Percentiles rank a stretch among this genome's conserved stretches.
These are phyloP conservation scores for Suhomyces pyralidae DNA, from an alignment of 805 yeast genomes.

Conservation along the genomic window DNA sequence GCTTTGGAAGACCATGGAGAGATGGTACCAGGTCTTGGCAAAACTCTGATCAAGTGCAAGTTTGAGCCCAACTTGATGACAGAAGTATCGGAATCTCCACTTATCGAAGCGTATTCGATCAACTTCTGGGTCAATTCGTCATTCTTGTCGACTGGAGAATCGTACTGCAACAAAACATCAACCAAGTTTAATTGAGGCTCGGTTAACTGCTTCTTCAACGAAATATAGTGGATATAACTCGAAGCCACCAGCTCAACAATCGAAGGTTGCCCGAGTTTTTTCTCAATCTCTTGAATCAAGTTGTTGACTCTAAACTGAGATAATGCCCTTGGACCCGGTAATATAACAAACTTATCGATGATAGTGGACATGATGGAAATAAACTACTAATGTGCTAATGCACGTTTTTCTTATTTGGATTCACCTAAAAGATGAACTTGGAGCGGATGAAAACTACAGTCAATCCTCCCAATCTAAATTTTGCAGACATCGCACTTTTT, in stretches of 20 bases:
- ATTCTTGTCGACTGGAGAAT: slow-evolving; percentile 54
- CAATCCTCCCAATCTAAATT: neutral
- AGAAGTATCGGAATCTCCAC: slow-evolving; percentile 22
- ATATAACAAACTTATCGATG: slow-evolving; percentile 30
- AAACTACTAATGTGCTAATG: neutral
- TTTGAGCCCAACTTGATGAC: slow-evolving; percentile 23
- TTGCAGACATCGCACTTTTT: neutral
- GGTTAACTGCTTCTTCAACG: slow-evolving; percentile 44
- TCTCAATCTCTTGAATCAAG: slow-evolving; percentile 69
- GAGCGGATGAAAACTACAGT: neutral
- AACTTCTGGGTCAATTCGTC: slow-evolving; percentile 46
- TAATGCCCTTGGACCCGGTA: slow-evolving; percentile 89
- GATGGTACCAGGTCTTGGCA: slow-evolving; percentile 94
- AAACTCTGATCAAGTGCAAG: slow-evolving; percentile 63
- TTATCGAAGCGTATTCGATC: slow-evolving; percentile 24
- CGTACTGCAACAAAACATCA: slow-evolving; percentile 69
- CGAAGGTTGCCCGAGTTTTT: slow-evolving; percentile 56
- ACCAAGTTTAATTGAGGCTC: slow-evolving; percentile 47
- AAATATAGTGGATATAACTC: slow-evolving; percentile 77
- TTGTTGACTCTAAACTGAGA: slow-evolving; percentile 81
- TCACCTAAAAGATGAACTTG: neutral
- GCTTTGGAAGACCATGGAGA: slow-evolving; percentile 99
- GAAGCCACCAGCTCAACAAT: slow-evolving; percentile 71
- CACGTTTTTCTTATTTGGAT: neutral
- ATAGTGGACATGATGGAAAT: slow-evolving; percentile 10